These are phyloP conservation scores for Yamadazyma sp. DNA, from an alignment of 805 yeast species.

Conservation along the genomic window DNA sequence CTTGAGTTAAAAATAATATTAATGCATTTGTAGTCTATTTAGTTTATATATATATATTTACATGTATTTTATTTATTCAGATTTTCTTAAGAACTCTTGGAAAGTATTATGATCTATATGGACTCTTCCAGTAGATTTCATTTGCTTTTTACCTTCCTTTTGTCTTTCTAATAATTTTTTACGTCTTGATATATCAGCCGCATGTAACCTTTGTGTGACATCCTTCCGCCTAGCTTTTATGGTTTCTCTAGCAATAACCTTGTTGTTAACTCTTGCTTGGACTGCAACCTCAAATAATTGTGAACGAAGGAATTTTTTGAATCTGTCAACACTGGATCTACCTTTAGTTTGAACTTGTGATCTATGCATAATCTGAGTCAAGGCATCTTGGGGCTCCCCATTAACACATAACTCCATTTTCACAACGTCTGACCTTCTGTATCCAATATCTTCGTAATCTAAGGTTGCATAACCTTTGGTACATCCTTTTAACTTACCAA, in stretches of 20 bases:
- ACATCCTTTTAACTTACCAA: conserved; percentile 85
- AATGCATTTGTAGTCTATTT: background rate
- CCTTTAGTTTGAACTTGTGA: conserved; percentile 74
- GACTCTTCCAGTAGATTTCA: conserved; percentile 79
- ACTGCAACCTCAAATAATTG: conserved; percentile 91
- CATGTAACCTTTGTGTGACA: conserved; percentile 90
- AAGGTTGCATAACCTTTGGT: conserved; percentile 92
- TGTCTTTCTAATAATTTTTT: conserved; percentile 85
- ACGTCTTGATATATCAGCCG: conserved; percentile 86
- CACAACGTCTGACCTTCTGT: conserved; percentile 72
- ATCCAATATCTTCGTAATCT: conserved; percentile 94
- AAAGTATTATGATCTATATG: conserved; percentile 81
- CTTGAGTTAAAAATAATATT: conserved; percentile 29
- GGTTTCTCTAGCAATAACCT: conserved; percentile 86
- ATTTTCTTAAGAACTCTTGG: conserved; percentile 68
- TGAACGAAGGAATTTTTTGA: conserved; percentile 72
- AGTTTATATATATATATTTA: conserved; percentile 3
- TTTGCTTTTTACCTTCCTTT: conserved; percentile 86
- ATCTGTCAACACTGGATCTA: conserved; percentile 75
- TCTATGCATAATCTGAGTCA: conserved; percentile 85
- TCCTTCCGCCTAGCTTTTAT: conserved; percentile 92
- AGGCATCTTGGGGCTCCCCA: conserved; percentile 86
- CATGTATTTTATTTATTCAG: conserved; percentile 1
- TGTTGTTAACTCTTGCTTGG: conserved; percentile 80
- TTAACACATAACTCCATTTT: conserved; percentile 88